These are phyloP conservation scores for Sclerotiophoma versabilis DNA, from an alignment of 2,329 filamentous ascomycete genomes.

Conservation along the genomic window DNA sequence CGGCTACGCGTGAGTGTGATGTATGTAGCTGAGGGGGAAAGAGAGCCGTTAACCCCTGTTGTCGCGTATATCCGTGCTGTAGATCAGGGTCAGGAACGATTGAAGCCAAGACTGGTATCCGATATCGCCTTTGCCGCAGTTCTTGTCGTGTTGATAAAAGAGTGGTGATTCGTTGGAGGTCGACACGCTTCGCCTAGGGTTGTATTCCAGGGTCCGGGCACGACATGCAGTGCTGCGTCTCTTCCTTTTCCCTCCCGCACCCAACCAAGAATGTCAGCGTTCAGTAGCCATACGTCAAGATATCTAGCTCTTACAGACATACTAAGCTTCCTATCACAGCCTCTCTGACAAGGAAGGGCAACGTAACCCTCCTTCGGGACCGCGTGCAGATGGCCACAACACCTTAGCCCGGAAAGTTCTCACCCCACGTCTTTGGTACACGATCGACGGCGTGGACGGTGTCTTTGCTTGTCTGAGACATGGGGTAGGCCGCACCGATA, in stretches of 20 bases:
- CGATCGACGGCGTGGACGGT: slow-evolving; percentile 1
- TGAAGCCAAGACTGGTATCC: neutral
- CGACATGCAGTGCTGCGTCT: neutral
- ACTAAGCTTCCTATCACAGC: neutral
- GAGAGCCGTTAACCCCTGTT: slow-evolving; percentile 2
- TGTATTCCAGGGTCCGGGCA: neutral
- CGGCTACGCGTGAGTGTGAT: neutral
- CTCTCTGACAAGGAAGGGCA: neutral
- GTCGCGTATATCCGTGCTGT: neutral
- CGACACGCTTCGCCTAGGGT: neutral
- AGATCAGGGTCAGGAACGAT: slow-evolving; percentile 6
- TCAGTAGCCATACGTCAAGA: neutral
- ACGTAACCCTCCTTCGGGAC: slow-evolving; percentile 5
- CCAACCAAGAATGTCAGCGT: neutral
- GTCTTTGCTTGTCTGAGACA: slow-evolving; percentile 10
- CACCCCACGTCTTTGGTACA: neutral
- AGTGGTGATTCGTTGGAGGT: slow-evolving; percentile 1
- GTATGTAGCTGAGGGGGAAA: neutral
- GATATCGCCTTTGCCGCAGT: neutral
- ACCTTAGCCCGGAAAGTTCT: neutral
- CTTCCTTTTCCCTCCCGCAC: slow-evolving; percentile 4
- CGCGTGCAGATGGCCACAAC: neutral
- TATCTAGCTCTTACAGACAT: neutral
- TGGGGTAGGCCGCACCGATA: slow-evolving; percentile 1
- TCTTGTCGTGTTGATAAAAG: neutral